Conservation (phyloP, 805 yeast genomes). For the Groenewaldozyma salmanticensis region DNA sequence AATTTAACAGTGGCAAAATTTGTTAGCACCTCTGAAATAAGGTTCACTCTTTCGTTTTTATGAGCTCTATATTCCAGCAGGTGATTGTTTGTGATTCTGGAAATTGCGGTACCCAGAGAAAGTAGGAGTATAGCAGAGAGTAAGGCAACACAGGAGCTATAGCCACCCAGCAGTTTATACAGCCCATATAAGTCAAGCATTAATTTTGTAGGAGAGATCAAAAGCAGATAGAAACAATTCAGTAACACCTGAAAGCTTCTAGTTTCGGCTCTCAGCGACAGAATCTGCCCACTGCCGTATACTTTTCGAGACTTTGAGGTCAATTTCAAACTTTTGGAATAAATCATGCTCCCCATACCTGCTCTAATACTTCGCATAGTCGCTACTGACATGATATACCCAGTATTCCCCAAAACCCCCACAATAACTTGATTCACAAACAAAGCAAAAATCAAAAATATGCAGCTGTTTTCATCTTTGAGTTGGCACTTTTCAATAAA, state of each 20-base stretch:
- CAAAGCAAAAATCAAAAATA: constrained; percentile 1
- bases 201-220: constrained; percentile 92
- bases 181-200: constrained; percentile 62
- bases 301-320: constrained; percentile 53
- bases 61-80: constrained; percentile 44
- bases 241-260: constrained; percentile 54
- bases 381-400: not conserved
- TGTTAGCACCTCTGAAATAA: constrained; percentile 73
- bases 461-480: not conserved
- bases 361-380: constrained; percentile 3
- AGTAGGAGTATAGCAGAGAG: constrained; percentile 62
- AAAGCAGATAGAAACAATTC: constrained; percentile 68
- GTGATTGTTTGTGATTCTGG: constrained; percentile 36
- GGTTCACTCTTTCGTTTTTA: constrained; percentile 85
- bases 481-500: not conserved
- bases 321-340: constrained; percentile 55
- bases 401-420: not conserved
- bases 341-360: constrained; percentile 33
- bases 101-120: constrained; percentile 59
- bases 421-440: not conserved
- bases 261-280: constrained; percentile 85
- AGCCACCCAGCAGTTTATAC: constrained; percentile 62
- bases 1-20: constrained; percentile 83
- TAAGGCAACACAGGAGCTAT: constrained; percentile 94
- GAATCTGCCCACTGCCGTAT: constrained; percentile 82